Conservation (phyloP, 2,329 filamentous ascomycete species). For the Monosporascus ibericus region DNA sequence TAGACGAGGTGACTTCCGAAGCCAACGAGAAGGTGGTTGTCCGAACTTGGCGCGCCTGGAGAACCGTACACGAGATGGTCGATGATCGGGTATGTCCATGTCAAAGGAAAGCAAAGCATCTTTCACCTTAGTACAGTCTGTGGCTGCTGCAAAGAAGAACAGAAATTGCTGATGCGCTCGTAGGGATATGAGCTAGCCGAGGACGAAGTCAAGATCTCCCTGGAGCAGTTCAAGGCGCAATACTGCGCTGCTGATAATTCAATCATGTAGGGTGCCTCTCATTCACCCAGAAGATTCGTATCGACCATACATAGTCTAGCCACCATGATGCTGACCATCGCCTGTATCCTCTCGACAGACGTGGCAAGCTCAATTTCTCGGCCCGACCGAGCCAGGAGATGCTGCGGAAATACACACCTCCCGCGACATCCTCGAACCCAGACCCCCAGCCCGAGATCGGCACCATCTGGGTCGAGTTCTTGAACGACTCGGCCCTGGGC, state of each 20-base stretch:
- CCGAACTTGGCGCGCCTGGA: constrained; percentile 88
- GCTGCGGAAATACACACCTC: constrained; percentile 75
- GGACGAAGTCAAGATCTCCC: constrained; percentile 78
- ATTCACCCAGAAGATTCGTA: not conserved
- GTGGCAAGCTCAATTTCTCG: constrained; percentile 79
- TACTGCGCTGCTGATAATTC: constrained; percentile 69
- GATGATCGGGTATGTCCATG: constrained; percentile 66
- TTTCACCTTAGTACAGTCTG: not conserved
- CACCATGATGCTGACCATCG: not conserved
- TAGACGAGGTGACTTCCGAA: constrained; percentile 28
- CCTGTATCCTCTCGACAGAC: constrained; percentile 45
- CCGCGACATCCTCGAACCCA: constrained; percentile 62
- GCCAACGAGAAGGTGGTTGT: constrained; percentile 47
- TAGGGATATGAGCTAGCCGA: constrained; percentile 92
- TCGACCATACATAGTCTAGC: not conserved
- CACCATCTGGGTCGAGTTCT: constrained; percentile 91
- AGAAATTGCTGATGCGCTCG: constrained; percentile 14
- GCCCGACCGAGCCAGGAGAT: constrained; percentile 78
- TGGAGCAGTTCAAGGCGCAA: constrained; percentile 71
- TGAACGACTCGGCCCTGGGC: constrained; percentile 68
- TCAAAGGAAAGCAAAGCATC: not conserved
- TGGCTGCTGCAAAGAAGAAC: not conserved
- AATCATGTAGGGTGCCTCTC: constrained; percentile 57
- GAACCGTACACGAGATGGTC: constrained; percentile 93
- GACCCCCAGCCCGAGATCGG: constrained; percentile 71